Percentiles rank a stretch among this genome's conserved stretches.
Evolutionary conservation across 2,329 filamentous ascomycete species (phyloP).

Genomic region (Scopulariopsis brevicaulis): DNA sequence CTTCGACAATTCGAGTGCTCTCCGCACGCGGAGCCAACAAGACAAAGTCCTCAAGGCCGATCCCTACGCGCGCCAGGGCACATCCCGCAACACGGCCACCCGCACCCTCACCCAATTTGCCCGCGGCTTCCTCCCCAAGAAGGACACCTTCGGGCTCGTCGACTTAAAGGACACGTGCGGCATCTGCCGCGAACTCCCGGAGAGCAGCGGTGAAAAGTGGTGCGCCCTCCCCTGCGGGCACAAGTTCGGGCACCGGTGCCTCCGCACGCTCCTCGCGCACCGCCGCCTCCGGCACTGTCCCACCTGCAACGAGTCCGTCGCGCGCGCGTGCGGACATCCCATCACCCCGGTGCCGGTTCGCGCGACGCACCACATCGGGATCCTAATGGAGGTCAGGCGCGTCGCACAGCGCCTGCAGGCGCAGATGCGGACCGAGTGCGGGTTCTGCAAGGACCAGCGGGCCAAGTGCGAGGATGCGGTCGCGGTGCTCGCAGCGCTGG

Average conservation of each 20-base stretch:
- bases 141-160: background rate
- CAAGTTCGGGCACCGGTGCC: constrained; percentile 3
- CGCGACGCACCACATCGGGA: background rate
- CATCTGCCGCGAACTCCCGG: background rate
- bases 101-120: background rate
- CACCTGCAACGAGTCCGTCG: background rate
- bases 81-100: background rate
- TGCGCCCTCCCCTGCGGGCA: constrained; percentile 2
- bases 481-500: background rate
- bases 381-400: background rate
- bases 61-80: background rate
- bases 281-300: background rate
- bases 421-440: background rate
- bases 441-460: background rate
- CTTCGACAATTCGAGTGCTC: too few relatives aligned
- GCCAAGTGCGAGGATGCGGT: background rate
- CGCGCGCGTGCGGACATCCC: background rate
- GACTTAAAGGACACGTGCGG: background rate
- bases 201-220: background rate
- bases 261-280: background rate
- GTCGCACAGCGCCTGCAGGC: background rate
- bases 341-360: background rate
- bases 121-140: background rate
- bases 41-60: too few relatives aligned
- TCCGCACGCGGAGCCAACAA: too few relatives aligned